Base-by-base conservation (phyloP, 2,329 filamentous ascomycete species). In the Byssothecium circinans region DNA sequence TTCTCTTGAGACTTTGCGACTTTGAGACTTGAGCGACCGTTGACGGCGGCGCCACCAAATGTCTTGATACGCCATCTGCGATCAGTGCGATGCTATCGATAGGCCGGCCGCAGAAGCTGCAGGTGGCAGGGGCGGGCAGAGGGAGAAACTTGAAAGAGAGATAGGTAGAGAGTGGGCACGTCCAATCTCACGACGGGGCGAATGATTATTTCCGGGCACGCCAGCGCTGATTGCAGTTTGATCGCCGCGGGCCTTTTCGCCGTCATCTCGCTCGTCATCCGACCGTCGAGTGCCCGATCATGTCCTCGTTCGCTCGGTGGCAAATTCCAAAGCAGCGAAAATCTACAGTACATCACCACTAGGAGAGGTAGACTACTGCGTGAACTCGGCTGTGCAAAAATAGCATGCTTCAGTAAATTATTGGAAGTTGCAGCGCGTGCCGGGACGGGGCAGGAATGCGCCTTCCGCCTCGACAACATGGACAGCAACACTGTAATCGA, bases 141-240 rank as follows among this genome's bases (percentile, higher is more conserved):
- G 45, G 34, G n/a, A n/a, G n/a, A n/a, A n/a, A n/a, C n/a, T n/a
- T n/a, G n/a, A n/a, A n/a, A n/a, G n/a, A n/a, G n/a, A n/a, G n/a
- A n/a, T n/a, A n/a, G 23, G 22, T 8, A 27, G 34, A 17, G 34
- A 46, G 44, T 45, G 43, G 42, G 50, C 50, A 45, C 40, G 45
- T 33, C 50, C 47, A 53, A 50, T 50, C 41, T 45, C 34, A 53
- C 49, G 51, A 49, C 53, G 57, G 40, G 15, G 45, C 40, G 36
- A 33, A 12, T 40, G 53, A 54, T 32, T 44, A 54, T 32, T 44
- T 53, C 46, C 50, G 48, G 54, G 52, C 53, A 54, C 45, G 51
- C 49, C 55, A 50, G 53, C 50, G 46, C 51, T 56, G 51, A 54
- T 50, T 52, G 58, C 52, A 52, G 58, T 59, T 63, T 66, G 64